Percentiles rank a stretch among this genome's conserved stretches.
phyloP scores from a whole-genome alignment of 257 asterid genomes.

The Primulina eburnea region DNA sequence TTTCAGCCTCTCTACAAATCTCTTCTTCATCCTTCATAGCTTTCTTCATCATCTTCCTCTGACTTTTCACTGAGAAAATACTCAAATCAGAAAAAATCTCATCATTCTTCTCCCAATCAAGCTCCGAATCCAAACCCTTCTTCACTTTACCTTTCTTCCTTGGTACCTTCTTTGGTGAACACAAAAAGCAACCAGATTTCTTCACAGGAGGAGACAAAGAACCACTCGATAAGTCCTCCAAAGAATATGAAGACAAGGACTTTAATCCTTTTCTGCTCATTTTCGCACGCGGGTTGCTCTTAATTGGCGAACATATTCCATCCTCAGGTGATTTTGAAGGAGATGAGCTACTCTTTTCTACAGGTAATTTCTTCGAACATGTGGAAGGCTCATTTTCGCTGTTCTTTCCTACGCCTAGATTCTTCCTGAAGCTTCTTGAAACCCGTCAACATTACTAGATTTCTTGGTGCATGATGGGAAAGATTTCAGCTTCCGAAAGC shows the following conservation, averaged over 20 bases:
- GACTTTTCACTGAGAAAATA: conserved; percentile 40
- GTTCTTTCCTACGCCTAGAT: background rate
- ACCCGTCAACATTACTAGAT: conserved; percentile 1
- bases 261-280: conserved; percentile 19
- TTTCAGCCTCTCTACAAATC: conserved; percentile 78
- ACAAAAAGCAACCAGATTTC: conserved; percentile 64
- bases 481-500: conserved; percentile 81
- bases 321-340: conserved; percentile 28
- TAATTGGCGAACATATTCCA: conserved; percentile 28
- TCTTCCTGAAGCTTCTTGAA: conserved; percentile 28
- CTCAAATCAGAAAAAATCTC: conserved; percentile 60
- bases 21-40: conserved; percentile 73
- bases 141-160: conserved; percentile 48
- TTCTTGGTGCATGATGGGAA: conserved; percentile 50
- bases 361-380: conserved; percentile 37
- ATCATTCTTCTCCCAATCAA: conserved; percentile 46
- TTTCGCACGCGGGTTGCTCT: conserved; percentile 36
- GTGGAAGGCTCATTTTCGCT: conserved; percentile 6
- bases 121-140: conserved; percentile 32
- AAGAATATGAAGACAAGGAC: conserved; percentile 34
- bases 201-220: conserved; percentile 65
- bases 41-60: conserved; percentile 52
- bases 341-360: conserved; percentile 13
- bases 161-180: conserved; percentile 59
- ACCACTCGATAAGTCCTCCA: conserved; percentile 37